Evolutionary conservation across 345 rosid species (phyloP), one percentile per base, ranked within the genome.

Genomic region (Xanthoceras sorbifolium): DNA sequence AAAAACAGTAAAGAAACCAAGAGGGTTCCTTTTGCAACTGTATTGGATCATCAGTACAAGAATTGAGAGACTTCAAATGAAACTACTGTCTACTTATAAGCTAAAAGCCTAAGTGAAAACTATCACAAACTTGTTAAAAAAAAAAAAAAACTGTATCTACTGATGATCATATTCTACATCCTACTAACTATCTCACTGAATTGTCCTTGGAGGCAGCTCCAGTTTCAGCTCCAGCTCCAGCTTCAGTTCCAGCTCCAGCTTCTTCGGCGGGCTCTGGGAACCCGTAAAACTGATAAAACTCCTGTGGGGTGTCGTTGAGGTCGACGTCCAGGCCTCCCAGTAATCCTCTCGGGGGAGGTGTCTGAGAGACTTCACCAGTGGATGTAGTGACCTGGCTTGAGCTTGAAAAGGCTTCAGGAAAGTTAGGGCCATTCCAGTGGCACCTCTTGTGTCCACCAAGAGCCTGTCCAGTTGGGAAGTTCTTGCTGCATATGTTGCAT

Each of bases 401-500:
- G 73, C 74, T 67, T 57, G 73, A 77, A 6, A 46, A 23, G 44
- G 68, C 82, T 55, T 55, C 57, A 8, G 67, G 62, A 57, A 4
- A 57, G 20, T 57, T 44, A 5, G 78, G 71, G 9, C 81, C 84
- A 18, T 79, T 71, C 89, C 87, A 84, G 14, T 86, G 89, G n/a
- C 87, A 77, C 70, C 87, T 79, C 79, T 84, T 86, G 79, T 88
- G 89, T 18, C 89, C 89, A 9, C 89, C 89, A 31, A 84, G 86
- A n/a, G 89, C 89, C 46, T 86, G 89, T 5, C 89, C 91, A 20
- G 87, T 81, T 32, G 83, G 78, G 75, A 84, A 86, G 22, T 26
- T 81, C 48, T 38, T 77, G 25, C 74, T 64, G 78, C 87, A 86
- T 46, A 82, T 79, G 69, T 83, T 78, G 31, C 91, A 85, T 12